Percentiles rank a stretch among this genome's conserved stretches.
Evolutionary conservation across 2,329 filamentous ascomycete genomes (phyloP).

Genomic region (Ophiostoma novo-ulmi): DNA sequence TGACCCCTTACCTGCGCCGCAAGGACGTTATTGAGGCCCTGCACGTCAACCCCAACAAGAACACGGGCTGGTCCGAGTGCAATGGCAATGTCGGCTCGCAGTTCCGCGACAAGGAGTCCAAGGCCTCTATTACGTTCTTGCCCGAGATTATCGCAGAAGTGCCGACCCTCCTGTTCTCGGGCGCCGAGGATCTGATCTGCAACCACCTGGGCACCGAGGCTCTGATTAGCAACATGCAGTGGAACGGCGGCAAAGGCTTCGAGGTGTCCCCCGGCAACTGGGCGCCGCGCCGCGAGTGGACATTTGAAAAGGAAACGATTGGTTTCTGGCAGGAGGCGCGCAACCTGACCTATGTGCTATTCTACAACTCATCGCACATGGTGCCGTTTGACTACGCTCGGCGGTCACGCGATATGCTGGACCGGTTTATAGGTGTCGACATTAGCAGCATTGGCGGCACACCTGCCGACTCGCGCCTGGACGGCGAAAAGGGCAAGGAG

Average conservation of each 20-base stretch:
- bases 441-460: constrained; percentile 79
- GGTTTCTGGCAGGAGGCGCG: constrained; percentile 93
- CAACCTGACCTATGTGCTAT: constrained; percentile 91
- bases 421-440: constrained; percentile 91
- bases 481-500: constrained; percentile 61
- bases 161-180: constrained; percentile 82
- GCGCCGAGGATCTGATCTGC: constrained; percentile 91
- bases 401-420: constrained; percentile 88
- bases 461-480: constrained; percentile 73
- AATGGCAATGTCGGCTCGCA: constrained; percentile 67
- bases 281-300: constrained; percentile 91
- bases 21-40: constrained; percentile 74
- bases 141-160: constrained; percentile 73
- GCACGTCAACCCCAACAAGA: constrained; percentile 75
- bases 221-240: constrained; percentile 82
- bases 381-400: constrained; percentile 90
- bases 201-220: constrained; percentile 93
- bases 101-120: constrained; percentile 66
- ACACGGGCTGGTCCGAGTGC: constrained; percentile 88
- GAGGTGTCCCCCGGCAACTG: constrained; percentile 80
- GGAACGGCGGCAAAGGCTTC: constrained; percentile 89
- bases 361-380: constrained; percentile 97
- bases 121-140: constrained; percentile 67
- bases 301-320: constrained; percentile 79
- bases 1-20: constrained; percentile 80